phyloP scores from a whole-genome alignment of 2,329 filamentous ascomycete genomes.

The Fusarium scirpi region DNA sequence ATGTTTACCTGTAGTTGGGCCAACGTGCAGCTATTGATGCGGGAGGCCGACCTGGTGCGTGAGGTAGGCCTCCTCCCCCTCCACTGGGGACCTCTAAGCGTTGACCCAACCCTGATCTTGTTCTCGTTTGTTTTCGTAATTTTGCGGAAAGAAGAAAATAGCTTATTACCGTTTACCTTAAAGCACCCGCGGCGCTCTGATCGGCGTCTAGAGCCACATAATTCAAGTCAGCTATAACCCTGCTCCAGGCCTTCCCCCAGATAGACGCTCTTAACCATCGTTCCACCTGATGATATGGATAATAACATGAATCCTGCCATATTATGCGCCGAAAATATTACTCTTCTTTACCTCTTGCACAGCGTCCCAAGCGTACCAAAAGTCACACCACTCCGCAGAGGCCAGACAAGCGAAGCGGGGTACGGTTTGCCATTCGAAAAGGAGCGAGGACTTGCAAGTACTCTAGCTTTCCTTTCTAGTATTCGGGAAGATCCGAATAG shows the following conservation, averaged over 20 bases:
- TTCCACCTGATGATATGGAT: not conserved
- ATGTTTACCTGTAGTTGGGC: accelerated
- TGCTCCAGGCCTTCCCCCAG: not conserved
- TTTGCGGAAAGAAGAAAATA: accelerated
- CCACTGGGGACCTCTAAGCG: not conserved
- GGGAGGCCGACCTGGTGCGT: not conserved
- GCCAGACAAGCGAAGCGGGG: not conserved
- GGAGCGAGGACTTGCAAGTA: not conserved
- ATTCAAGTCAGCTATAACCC: not conserved
- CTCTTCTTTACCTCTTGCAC: not conserved
- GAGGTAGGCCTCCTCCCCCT: not conserved
- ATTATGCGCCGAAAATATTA: not conserved
- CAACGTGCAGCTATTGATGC: not conserved
- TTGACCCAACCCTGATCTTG: accelerated
- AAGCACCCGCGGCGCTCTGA: accelerated
- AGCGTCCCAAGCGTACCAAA: not conserved
- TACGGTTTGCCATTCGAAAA: not conserved
- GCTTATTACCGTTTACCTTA: accelerated
- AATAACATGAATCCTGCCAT: not conserved
- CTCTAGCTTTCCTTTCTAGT: not conserved
- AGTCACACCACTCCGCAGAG: not conserved
- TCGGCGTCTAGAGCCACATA: not conserved
- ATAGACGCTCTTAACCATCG: not conserved
- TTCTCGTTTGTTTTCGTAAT: accelerated
- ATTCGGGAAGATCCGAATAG: not conserved